Conservation (phyloP, 495 filamentous ascomycete species). For the Podospora tetraspora region DNA sequence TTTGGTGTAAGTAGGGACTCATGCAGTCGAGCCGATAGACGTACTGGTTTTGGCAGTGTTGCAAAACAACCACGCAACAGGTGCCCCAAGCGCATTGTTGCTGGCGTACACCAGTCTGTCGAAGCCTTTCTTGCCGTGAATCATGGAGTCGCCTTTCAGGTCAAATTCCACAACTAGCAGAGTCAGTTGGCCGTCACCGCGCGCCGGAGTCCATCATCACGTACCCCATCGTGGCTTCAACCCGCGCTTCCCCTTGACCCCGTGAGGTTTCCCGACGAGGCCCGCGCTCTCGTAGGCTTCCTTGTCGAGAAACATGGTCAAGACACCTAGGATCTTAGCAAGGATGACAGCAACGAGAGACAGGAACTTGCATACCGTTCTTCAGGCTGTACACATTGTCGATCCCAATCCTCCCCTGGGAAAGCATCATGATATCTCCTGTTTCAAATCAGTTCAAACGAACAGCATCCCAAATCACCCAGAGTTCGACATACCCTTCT, state of each 20-base stretch:
- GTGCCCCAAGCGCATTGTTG: conserved; percentile 68
- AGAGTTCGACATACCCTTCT: conserved; percentile 55
- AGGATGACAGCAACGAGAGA: neutral
- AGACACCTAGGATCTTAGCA: conserved; percentile 46
- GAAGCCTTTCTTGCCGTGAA: conserved; percentile 88
- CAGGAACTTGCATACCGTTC: conserved; percentile 49
- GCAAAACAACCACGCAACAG: conserved; percentile 77
- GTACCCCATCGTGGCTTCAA: conserved; percentile 48
- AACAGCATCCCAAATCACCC: too few species aligned
- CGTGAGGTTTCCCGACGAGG: conserved; percentile 66
- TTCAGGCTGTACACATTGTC: conserved; percentile 73
- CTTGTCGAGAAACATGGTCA: conserved; percentile 74
- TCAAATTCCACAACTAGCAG: conserved; percentile 71
- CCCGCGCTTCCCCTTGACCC: conserved; percentile 50
- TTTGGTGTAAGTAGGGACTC: conserved; percentile 11
- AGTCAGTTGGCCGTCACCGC: conserved; percentile 2
- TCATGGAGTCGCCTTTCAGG: conserved; percentile 72
- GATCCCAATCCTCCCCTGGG: conserved; percentile 71
- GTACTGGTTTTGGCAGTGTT: conserved; percentile 48
- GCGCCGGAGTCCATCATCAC: conserved; percentile 7
- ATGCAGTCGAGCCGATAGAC: neutral
- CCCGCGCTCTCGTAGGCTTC: conserved; percentile 83
- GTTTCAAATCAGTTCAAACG: too few species aligned
- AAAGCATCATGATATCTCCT: conserved; percentile 91
- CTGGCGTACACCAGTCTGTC: conserved; percentile 79